Conservation (phyloP, 305 asterid genomes). For the Caryopteris hybrid region DNA sequence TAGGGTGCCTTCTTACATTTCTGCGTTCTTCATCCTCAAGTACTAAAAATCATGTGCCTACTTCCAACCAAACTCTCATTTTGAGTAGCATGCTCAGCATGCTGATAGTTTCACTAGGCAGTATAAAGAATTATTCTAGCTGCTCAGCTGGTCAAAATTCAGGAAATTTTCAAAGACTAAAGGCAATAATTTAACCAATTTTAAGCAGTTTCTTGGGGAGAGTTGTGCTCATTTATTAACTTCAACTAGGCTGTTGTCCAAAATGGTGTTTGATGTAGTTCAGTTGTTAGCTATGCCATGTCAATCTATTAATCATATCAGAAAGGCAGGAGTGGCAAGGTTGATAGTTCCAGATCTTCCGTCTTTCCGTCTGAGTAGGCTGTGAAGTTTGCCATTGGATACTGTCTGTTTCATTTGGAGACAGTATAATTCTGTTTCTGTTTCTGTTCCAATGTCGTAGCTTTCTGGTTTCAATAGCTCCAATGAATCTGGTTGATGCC, state of each 20-base stretch:
- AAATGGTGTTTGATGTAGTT: not conserved
- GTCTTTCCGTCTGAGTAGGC: no score
- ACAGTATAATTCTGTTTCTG: not conserved
- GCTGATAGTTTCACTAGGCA: not conserved
- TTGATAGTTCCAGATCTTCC: no score
- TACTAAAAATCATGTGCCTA: not conserved
- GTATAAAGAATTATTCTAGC: not conserved
- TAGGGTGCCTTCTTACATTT: not conserved
- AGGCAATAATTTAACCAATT: no score
- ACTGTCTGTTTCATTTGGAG: not conserved
- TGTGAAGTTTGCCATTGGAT: no score
- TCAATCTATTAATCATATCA: no score
- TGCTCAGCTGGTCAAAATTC: not conserved
- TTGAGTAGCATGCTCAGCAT: not conserved
- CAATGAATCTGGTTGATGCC: slow-evolving; percentile 10
- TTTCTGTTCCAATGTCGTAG: not conserved
- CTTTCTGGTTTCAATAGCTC: slow-evolving; percentile 7
- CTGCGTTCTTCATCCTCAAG: not conserved
- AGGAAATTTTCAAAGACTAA: not conserved
- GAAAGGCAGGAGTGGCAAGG: no score
- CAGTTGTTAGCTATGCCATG: not conserved
- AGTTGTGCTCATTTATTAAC: not conserved
- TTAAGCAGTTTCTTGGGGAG: not conserved
- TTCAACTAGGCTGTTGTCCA: not conserved
- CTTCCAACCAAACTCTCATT: not conserved